Base-by-base conservation (phyloP, 2,329 filamentous ascomycete species). In the Nemania abortiva region DNA sequence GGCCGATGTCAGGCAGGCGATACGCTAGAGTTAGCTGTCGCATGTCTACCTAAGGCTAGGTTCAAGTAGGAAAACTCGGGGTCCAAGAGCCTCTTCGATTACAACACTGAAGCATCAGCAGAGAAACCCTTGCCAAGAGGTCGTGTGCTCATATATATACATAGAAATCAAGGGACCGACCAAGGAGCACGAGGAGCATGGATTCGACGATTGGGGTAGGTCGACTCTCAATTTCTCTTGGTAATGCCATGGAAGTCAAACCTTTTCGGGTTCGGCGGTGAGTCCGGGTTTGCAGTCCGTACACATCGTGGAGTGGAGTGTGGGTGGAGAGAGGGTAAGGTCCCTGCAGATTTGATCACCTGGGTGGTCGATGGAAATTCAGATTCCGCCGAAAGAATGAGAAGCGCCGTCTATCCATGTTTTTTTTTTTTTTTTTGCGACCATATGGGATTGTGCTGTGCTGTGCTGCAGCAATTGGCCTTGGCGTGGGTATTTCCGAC, bases 261-360 rank as follows among this genome's bases (percentile, higher is more conserved):
- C 45, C 47, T 55, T 20, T 59, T 56, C 63, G 11, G 11, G 22
- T 37, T 66, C 42, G 63, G 63, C 67, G 67, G 67, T 66, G 63
- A 69, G 58, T 66, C 67, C 54, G 67, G 54, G 54, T 24, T 15
- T 29, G 22, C 57, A 47, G 34, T 65, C 66, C 39, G 22, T 39
- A 42, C 49, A 52, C 13, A 29, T 27, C 20, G 24, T 27, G 29
- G 27, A 39, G 20, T 42, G 49, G 6, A 24, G 45, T 59, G 66
- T 69, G 61, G 55, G 66, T 66, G 66, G 57, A 65, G 50, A 65
- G 50, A 22, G 54, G 1, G 37, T 20, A 58, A 63, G 63, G 66
- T 58, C 66, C 66, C 66, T 69, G 66, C 66, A 69, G 63, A 69
- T 65, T 64, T 53, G 63, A 42, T 57, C 60, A 61, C 49, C 50